phyloP scores from a whole-genome alignment of 116 monocot genomes.

The Cymodocea nodosa region DNA sequence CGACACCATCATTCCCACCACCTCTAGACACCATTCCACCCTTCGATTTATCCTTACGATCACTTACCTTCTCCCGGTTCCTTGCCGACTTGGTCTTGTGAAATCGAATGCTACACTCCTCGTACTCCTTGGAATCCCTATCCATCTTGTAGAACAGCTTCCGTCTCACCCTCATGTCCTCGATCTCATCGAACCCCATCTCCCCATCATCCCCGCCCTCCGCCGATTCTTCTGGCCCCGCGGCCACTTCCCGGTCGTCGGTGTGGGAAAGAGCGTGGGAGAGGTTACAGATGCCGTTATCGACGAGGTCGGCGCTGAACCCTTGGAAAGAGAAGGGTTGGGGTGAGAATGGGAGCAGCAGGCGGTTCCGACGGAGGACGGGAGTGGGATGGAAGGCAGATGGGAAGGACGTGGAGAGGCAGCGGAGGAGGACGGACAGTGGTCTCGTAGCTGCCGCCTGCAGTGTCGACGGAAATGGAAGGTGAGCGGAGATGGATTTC shows the following conservation, averaged over 20 bases:
- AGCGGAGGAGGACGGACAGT: not conserved
- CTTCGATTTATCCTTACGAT: not conserved
- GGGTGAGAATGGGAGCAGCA: not conserved
- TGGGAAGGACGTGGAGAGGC: not conserved
- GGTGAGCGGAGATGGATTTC: not conserved
- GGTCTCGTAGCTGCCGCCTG: not conserved
- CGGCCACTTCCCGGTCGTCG: too few species aligned
- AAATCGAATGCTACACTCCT: constrained; percentile 46
- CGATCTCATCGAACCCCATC: constrained; percentile 50
- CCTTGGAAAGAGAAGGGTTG: too few species aligned
- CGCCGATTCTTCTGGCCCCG: not conserved
- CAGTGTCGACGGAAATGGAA: not conserved
- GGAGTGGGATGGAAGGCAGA: not conserved
- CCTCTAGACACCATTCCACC: not conserved
- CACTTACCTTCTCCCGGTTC: not conserved
- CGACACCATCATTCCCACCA: not conserved
- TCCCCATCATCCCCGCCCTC: not conserved
- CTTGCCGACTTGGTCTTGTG: constrained; percentile 25
- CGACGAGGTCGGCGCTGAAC: not conserved
- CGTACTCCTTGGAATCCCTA: constrained; percentile 52
- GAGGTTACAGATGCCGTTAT: constrained; percentile 1
- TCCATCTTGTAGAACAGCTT: constrained; percentile 75
- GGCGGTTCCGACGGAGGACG: not conserved
- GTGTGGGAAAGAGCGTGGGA: too few species aligned
- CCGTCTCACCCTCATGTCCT: constrained; percentile 47